Evolutionary conservation across 192 early-diverging fungal species (phyloP).

Genomic region (Umbelopsis vinacea): DNA sequence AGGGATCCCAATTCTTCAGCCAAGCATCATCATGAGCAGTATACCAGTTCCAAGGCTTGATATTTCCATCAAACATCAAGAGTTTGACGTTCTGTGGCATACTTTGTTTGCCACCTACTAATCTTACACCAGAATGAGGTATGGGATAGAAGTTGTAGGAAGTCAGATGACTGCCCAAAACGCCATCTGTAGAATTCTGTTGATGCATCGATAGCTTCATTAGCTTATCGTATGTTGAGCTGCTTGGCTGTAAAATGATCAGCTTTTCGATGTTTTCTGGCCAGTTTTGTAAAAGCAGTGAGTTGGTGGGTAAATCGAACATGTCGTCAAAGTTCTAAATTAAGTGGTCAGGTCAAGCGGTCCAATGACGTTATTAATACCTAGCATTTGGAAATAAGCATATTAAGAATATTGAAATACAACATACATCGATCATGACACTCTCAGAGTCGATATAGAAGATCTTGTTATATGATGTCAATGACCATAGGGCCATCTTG

Average conservation of each 20-base stretch:
- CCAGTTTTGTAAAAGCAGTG: not conserved
- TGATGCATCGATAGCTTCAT: not conserved
- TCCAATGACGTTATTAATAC: constrained; percentile 2
- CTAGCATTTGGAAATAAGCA: not conserved
- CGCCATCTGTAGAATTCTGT: not conserved
- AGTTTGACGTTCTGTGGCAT: not conserved
- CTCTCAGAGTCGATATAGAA: constrained; percentile 2
- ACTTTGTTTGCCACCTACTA: not conserved
- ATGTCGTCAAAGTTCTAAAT: constrained; percentile 10
- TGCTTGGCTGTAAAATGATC: not conserved
- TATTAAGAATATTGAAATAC: not conserved
- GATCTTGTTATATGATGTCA: constrained; percentile 1
- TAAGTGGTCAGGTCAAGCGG: not conserved
- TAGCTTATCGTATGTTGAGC: not conserved
- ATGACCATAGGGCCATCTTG: constrained; percentile 13
- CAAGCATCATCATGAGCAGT: not conserved
- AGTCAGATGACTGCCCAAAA: not conserved
- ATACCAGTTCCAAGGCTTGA: constrained; percentile 17
- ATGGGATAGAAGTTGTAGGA: not conserved
- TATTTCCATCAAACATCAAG: not conserved
- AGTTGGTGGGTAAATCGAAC: not conserved
- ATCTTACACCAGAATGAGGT: not conserved
- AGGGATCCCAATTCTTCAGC: not conserved
- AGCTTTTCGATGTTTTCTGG: not conserved
- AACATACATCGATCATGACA: not conserved